Conservation (phyloP, 2,329 filamentous ascomycete genomes). For the Clonostachys chloroleuca region DNA sequence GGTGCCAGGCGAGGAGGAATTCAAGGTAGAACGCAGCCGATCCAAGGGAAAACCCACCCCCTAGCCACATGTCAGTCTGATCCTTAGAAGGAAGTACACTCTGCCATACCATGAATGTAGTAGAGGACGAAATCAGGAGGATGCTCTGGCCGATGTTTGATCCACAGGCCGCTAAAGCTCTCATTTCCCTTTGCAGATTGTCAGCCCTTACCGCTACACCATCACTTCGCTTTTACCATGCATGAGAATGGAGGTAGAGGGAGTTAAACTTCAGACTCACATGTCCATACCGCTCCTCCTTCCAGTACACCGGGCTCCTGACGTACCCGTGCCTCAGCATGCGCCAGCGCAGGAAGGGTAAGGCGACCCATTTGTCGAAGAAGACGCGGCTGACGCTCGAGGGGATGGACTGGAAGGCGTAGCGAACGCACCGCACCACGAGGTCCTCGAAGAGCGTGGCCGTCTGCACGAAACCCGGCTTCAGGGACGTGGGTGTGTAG, state of each 20-base stretch:
- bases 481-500: constrained; percentile 13
- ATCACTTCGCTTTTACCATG: not conserved
- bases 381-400: constrained; percentile 68
- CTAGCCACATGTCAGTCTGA: constrained; percentile 25
- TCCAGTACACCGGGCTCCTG: constrained; percentile 59
- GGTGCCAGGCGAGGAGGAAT: constrained; percentile 70
- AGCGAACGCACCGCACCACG: constrained; percentile 72
- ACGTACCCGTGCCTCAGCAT: constrained; percentile 69
- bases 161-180: constrained; percentile 63
- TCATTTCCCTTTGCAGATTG: constrained; percentile 22
- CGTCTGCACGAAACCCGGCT: constrained; percentile 60
- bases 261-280: constrained; percentile 10
- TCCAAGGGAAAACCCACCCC: constrained; percentile 81
- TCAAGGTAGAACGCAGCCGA: constrained; percentile 82
- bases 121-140: constrained; percentile 75
- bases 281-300: constrained; percentile 32
- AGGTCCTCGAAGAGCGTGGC: constrained; percentile 74
- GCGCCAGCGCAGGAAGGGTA: constrained; percentile 72
- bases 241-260: not conserved
- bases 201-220: constrained; percentile 1
- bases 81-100: not conserved
- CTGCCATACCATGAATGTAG: constrained; percentile 67
- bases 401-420: constrained; percentile 70
- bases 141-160: constrained; percentile 53
- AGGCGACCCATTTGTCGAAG: constrained; percentile 67